Base-by-base conservation (phyloP, 2,329 filamentous ascomycete species). In the Zymoseptoria crescenta region DNA sequence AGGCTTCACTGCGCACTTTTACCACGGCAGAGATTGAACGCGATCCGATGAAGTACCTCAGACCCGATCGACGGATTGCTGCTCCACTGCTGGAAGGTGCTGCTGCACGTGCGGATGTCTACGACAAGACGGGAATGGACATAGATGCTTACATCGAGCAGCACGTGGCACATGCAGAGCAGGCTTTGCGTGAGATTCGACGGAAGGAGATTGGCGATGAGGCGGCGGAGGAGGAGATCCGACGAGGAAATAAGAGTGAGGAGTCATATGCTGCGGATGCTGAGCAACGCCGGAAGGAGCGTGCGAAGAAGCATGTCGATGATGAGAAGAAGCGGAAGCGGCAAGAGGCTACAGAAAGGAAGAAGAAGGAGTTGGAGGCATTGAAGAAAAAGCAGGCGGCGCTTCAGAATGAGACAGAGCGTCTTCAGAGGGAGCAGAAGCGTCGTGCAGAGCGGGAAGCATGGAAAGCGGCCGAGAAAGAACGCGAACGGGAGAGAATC, bases 71-170 rank as follows among this genome's bases (percentile, higher is more conserved):
- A 19, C 80, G 83, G 59, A 89, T 91, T 70, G 87, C 88, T 3
- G 85, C 86, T 1, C 84, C 87, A 0, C 80, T 95, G 4, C 86
- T 92, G 49, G 88, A 92, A 71, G 89, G 89, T 58, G 87, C 87
- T 0, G 82, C 90, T 19, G 88, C 92, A 68, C 84, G 89, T 61
- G 87, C 84, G 20, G 87, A 87, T 27, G 84, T 91, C 28, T 94
- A 93, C 68, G 83, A 87, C 60, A 83, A 83, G 65, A 87, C 87
- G 0, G 84, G 89, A 66, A 79, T 81, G 7, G 82, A 86, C 54
- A 84, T 92, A 54, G 82, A 85, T 60, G 77, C 81, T 28, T 78
- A 91, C 60, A 87, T 93, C 59, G 84, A 89, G 67, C 74, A 80
- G 59, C 77, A 83, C 62, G 80, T 86, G 52, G 77, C 77, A 8